Evolutionary conservation across 371 early-diverging fungal genomes (phyloP), one percentile per base, ranked within the genome.

Genomic region (Saksenaea oblongispora): DNA sequence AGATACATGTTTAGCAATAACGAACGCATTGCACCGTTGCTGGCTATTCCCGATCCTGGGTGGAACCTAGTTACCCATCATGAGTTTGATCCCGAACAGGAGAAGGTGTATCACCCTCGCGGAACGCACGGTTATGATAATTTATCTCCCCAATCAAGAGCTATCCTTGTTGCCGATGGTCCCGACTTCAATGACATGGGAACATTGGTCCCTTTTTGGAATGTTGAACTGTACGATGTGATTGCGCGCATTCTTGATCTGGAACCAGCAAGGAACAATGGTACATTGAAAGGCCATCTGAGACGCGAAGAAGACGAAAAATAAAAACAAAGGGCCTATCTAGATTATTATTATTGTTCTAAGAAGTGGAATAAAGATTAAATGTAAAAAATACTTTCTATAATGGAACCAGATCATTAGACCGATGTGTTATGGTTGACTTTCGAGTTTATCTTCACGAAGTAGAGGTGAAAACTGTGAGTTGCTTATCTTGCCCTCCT

Each of bases 51-150:
- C 3, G 86, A 90, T 51, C 63, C 82, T 11, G 91, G 87, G 1
- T 83, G 89, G 82, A 76, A 74, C 36, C 71, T 90, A 59, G 78
- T 80, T 11, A 81, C 84, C 11, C 81, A 70, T 34, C 56, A 76
- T 28, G 58, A 70, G 35, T 79, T 64, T 61, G 71, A 75, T 62
- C 62, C 75, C n/a, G 31, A 59, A n/a, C 18, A 53, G 5, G 61
- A 72, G 8, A 42, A 59, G 17, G 65, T 61, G 2, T 74, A 66
- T 54, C 58, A 64, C 3, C 79, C 83, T 5, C 65, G 73, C 1
- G 97, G 95, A 11, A 82, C 84, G 3, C 97, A 97, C 73, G 98
- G 98, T 0, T 97, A 94, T 76, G 92, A 95, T 66, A 88, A 92
- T 67, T 61, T 84, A 36, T 72, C 84, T 44, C 84, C 84, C 8